A percentile compares a stretch with the other conserved stretches of the same genome.
Conservation (phyloP, 768 basidiomycete species). For the Calvatia gigantea region DNA sequence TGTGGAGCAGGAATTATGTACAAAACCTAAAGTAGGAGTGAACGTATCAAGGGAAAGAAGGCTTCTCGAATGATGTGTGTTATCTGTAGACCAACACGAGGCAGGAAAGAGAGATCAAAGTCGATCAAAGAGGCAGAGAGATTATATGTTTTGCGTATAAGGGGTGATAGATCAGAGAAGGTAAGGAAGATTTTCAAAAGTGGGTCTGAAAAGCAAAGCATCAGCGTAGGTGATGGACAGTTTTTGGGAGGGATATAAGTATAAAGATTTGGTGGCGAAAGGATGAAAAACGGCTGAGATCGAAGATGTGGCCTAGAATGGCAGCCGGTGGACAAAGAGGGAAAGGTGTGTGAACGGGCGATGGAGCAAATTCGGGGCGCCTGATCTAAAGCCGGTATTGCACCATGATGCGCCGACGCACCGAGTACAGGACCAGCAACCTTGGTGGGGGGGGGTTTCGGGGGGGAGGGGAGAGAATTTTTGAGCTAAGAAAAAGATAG, state of each 20-base stretch:
- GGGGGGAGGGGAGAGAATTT: conserved; percentile 19
- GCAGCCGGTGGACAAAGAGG: conserved; percentile 3
- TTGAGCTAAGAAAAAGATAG: conserved; percentile 23
- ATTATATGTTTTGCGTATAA: background rate
- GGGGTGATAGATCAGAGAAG: conserved; percentile 3
- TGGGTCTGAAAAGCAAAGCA: background rate
- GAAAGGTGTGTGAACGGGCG: conserved; percentile 1
- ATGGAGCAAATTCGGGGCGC: background rate
- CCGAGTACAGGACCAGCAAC: background rate
- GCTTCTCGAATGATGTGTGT: conserved; percentile 8
- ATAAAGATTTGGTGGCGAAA: background rate
- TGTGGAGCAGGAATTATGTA: conserved; percentile 4
- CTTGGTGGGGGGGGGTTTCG: background rate
- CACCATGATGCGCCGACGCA: background rate
- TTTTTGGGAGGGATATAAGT: conserved; percentile 1
- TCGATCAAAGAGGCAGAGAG: background rate
- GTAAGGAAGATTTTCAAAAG: background rate
- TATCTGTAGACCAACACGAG: conserved; percentile 3
- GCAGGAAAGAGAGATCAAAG: background rate
- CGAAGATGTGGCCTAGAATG: background rate
- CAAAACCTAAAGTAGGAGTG: background rate
- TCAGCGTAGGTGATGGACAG: background rate
- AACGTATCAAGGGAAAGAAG: background rate
- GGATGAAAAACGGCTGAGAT: background rate
- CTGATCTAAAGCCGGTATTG: background rate